Evolutionary conservation across 176 grass and related monocot genomes (phyloP).

Genomic region (Thinopyrum elongatum): DNA sequence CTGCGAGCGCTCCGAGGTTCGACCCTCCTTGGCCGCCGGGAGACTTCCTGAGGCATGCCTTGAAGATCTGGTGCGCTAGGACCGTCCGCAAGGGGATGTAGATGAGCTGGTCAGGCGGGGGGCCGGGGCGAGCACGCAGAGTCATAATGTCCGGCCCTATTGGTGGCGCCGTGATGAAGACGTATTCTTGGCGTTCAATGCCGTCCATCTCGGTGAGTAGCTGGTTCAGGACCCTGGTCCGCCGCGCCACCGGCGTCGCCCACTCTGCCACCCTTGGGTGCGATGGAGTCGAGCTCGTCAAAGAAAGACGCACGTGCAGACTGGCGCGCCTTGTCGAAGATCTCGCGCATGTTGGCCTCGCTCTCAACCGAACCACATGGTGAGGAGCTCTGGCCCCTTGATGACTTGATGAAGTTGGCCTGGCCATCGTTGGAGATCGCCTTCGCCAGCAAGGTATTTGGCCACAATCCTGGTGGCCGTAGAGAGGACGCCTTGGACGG

Average conservation of each 20-base stretch:
- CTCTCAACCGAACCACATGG: constrained; percentile 79
- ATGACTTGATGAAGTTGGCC: constrained; percentile 69
- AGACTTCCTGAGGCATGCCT: constrained; percentile 48
- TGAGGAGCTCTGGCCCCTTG: constrained; percentile 60
- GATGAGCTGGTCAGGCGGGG: constrained; percentile 62
- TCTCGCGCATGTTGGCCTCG: constrained; percentile 57
- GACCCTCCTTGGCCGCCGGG: constrained; percentile 48
- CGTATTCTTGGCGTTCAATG: constrained; percentile 66
- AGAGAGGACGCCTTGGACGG: constrained; percentile 63
- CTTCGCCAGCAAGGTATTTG: constrained; percentile 67
- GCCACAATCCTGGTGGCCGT: constrained; percentile 56
- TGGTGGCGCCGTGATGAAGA: constrained; percentile 71
- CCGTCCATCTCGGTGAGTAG: constrained; percentile 70
- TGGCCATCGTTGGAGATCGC: constrained; percentile 70
- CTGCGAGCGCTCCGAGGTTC: constrained; percentile 43
- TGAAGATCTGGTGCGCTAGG: constrained; percentile 52
- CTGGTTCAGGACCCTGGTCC: constrained; percentile 61
- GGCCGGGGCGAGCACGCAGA: constrained; percentile 51
- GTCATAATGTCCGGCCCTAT: constrained; percentile 66
- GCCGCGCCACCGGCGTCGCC: constrained; percentile 51
- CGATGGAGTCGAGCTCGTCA: constrained; percentile 70
- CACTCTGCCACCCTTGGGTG: constrained; percentile 38
- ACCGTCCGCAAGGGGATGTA: constrained; percentile 67
- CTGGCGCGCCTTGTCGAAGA: constrained; percentile 47
- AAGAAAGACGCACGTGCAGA: constrained; percentile 67